Percentiles rank a stretch among this genome's conserved stretches.
phyloP scores from a whole-genome alignment of 129 eudicot genomes.

The Heracleum sosnowskyi region DNA sequence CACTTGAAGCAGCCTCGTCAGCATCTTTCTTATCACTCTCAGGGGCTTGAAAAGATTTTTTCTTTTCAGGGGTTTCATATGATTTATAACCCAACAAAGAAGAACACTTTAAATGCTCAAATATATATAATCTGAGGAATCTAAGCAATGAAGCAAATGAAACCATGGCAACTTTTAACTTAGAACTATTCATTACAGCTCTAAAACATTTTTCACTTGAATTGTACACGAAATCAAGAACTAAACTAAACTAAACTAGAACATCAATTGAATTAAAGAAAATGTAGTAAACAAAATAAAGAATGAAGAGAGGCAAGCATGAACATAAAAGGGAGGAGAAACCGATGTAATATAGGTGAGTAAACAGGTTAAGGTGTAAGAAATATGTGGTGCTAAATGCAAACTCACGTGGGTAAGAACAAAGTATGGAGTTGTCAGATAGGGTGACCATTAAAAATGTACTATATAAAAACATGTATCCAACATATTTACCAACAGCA shows the following conservation, averaged over 20 bases:
- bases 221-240: not conserved
- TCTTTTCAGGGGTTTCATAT: slow-evolving; percentile 23
- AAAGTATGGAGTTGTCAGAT: slow-evolving; percentile 8
- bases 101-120: slow-evolving; percentile 35
- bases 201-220: not conserved
- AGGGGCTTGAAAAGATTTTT: slow-evolving; percentile 20
- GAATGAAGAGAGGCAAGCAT: not conserved
- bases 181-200: slow-evolving; percentile 4
- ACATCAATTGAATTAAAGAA: not conserved
- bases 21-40: slow-evolving; percentile 29
- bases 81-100: slow-evolving; percentile 23
- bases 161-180: slow-evolving; percentile 30
- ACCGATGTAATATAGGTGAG: slow-evolving; percentile 9
- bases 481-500: not conserved
- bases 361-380: not conserved
- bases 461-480: not conserved
- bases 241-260: no score
- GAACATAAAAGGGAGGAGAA: not conserved
- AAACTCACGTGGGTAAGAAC: slow-evolving; percentile 8
- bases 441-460: not conserved
- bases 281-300: not conserved
- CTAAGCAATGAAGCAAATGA: slow-evolving; percentile 61
- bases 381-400: slow-evolving; percentile 5
- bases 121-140: slow-evolving; percentile 48
- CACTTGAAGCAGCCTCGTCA: not conserved